Base-by-base conservation (phyloP, 2,329 filamentous ascomycete genomes). In the Stagonosporopsis tanaceti region DNA sequence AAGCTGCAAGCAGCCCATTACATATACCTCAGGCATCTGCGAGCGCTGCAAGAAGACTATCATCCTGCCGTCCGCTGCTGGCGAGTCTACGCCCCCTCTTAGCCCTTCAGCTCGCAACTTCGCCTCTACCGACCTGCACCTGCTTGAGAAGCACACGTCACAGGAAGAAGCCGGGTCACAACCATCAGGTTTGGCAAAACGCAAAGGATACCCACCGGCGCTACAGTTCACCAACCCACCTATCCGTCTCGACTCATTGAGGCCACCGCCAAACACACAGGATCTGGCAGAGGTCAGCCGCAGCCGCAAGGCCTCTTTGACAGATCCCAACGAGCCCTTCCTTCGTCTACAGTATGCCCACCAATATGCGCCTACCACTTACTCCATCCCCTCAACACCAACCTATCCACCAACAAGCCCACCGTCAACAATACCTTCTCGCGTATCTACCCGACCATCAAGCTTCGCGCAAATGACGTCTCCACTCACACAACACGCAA, bases 41-140 rank as follows among this genome's bases (percentile, higher is more conserved):
- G 67, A 73, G 50, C 59, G 54, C 14, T 75, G 73, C 59, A 72
- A 65, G 28, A 73, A 62, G 60, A 72, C 59, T 24, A 68, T 73
- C 25, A 50, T 71, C 17, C 56, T 72, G 6, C 50, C 65, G 1
- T 54, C 62, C 2, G 20, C 51, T 20, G 52, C 55, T 14, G 69
- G 66, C 22, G 65, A 70, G 48, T 59, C 64, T 14, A 71, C 72
- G 37, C 68, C 71, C n/a, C 67, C 68, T 24, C 64, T 68, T 22
- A 70, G 65, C 22, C 66, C 66, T 5, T 37, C 60, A 22, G 50
- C 60, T 14, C 68, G 64, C 8, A 72, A 70, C 47, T 70, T 72
- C 40, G 61, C 60, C 7, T 64, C 60, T 0, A 60, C 61, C 7
- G 65, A 74, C 27, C 57, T 69, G 6, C 57, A 59, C 6, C 60